Evolutionary conservation across 192 early-diverging fungal species (phyloP).

Genomic region (Coemansia asiatica): DNA sequence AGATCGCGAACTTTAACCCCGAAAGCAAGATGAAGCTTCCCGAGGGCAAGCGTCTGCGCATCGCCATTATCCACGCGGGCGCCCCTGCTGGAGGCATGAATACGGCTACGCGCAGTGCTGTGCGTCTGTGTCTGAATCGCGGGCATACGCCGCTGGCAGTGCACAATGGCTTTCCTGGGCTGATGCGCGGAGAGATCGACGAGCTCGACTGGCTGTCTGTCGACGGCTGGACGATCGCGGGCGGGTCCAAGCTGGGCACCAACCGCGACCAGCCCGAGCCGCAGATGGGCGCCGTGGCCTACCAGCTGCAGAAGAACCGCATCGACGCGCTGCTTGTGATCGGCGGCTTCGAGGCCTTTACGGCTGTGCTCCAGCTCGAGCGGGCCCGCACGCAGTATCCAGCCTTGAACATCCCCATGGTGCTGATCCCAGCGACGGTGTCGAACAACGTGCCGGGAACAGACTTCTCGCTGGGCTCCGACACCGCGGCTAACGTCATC

Average conservation of each 20-base stretch:
- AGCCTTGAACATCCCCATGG: constrained; percentile 91
- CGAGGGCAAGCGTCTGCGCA: constrained; percentile 65
- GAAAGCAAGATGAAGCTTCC: constrained; percentile 47
- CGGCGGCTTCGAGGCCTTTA: constrained; percentile 96
- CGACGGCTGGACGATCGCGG: constrained; percentile 87
- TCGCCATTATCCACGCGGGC: constrained; percentile 91
- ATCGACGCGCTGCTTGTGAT: constrained; percentile 91
- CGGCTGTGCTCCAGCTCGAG: constrained; percentile 71
- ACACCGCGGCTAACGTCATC: constrained; percentile 94
- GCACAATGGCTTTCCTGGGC: constrained; percentile 88
- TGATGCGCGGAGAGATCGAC: constrained; percentile 78
- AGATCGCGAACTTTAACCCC: constrained; percentile 55
- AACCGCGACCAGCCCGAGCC: constrained; percentile 87
- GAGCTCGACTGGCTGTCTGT: constrained; percentile 81
- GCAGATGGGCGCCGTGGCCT: constrained; percentile 87
- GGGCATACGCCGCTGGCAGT: constrained; percentile 88
- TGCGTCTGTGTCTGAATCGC: constrained; percentile 79
- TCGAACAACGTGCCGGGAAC: constrained; percentile 98
- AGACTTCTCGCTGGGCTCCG: constrained; percentile 90
- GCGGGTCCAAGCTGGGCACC: constrained; percentile 91
- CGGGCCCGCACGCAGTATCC: constrained; percentile 78
- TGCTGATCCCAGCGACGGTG: constrained; percentile 90
- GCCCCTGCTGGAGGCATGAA: constrained; percentile 99
- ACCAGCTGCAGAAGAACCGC: constrained; percentile 85
- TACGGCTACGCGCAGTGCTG: constrained; percentile 85